Percentiles rank a stretch among this genome's conserved stretches.
Conservation (phyloP, 345 rosid species). For the Pelargonium nanum region DNA sequence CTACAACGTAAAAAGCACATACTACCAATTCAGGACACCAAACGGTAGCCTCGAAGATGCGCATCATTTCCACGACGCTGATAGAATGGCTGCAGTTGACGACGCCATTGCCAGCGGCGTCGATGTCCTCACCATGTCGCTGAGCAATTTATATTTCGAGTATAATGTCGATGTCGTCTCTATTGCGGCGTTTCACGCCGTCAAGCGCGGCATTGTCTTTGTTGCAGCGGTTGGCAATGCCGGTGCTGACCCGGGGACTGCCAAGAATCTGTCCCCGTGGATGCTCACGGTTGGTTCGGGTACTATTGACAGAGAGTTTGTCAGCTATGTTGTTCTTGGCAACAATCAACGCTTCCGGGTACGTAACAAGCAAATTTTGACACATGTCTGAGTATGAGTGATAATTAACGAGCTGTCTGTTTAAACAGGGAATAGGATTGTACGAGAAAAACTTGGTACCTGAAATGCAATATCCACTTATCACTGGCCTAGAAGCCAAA, state of each 20-base stretch:
- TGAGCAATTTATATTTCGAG: not conserved
- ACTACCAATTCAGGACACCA: not conserved
- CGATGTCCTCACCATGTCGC: not conserved
- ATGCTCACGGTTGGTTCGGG: constrained; percentile 7
- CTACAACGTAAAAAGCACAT: not conserved
- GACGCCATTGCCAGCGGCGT: not conserved
- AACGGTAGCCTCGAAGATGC: not conserved
- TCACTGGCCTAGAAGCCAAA: not conserved
- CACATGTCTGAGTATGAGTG: too few relatives aligned
- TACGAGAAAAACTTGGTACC: not conserved
- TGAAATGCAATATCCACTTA: not conserved
- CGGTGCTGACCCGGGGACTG: not conserved
- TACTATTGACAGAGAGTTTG: constrained; percentile 5
- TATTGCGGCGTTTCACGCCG: not conserved
- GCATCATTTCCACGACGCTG: not conserved
- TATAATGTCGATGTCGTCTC: not conserved
- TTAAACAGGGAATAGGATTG: not conserved
- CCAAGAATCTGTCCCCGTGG: constrained; percentile 9
- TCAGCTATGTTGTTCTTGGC: not conserved
- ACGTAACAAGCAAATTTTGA: not conserved
- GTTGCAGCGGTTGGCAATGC: constrained; percentile 1
- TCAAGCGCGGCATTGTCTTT: not conserved
- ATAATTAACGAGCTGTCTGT: too few relatives aligned
- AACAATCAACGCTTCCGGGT: not conserved
- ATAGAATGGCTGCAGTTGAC: not conserved